Base-by-base conservation (phyloP, 371 early-diverging fungal species). In the Scutellospora calospora region DNA sequence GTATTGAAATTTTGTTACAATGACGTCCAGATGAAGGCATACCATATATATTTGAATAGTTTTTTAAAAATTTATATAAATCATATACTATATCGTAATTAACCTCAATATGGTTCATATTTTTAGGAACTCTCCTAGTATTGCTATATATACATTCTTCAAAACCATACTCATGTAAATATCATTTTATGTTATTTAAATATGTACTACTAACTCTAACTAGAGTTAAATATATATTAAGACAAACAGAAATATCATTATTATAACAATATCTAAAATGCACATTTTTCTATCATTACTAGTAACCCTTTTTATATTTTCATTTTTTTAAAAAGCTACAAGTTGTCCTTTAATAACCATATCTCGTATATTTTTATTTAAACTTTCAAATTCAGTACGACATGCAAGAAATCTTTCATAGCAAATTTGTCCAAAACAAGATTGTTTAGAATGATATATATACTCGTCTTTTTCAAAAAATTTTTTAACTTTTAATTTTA, bases 141-240 rank as follows among this genome's bases (percentile, higher is more conserved):
- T 62, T 62, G 6, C 62, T 27, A 27, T 62, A 27, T 27, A 62
- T 62, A 62, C 29, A 4, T 29, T 62, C 62, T 27, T 62, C 62
- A 69, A 69, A 41, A 25, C 71, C 71, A 69, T 69, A 9, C 20
- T 69, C 33, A 29, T 20, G 20, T 41, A 66, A 66, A 66, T 31
- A 29, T 31, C 29, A 2, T 66, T n/a, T 29, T 18, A 66, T 66
- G 31, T 6, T 31, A 14, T 65, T 18, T 55, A 55, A 55, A 20
- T 55, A 55, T 55, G 8, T 55, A 55, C 18, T 9, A 20, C 57
- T 55, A 55, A 55, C 57, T 18, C 57, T 18, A 18, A 20, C n/a
- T 14, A 55, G 57, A 55, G 18, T 20, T 20, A n/a, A 18, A 18
- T 55, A 18, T 55, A 18, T 20, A 52, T 12, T 52, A 52, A 1